These are phyloP conservation scores for Parathielavia appendiculata DNA, from an alignment of 495 filamentous ascomycete genomes.

Conservation along the genomic window DNA sequence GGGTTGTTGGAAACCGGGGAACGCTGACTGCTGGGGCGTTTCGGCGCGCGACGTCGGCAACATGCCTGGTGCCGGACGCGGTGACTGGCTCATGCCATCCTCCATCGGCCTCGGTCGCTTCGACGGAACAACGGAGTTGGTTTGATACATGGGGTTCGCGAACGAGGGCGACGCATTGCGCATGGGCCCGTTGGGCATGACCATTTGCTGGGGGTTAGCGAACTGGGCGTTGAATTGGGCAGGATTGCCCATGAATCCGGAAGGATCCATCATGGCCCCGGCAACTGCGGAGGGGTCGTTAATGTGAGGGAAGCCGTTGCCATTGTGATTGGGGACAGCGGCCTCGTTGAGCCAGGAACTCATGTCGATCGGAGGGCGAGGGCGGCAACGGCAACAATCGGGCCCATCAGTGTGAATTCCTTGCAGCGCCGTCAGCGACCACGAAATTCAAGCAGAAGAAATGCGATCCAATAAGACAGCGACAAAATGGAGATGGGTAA, in stretches of 20 bases:
- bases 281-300: slow-evolving; percentile 47
- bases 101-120: slow-evolving; percentile 79
- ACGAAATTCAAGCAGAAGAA: slow-evolving; percentile 30
- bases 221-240: slow-evolving; percentile 52
- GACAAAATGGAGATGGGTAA: slow-evolving; percentile 37
- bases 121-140: slow-evolving; percentile 77
- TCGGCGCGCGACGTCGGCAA: slow-evolving; percentile 82
- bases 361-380: slow-evolving; percentile 48
- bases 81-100: slow-evolving; percentile 78
- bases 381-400: slow-evolving; percentile 30
- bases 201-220: slow-evolving; percentile 58
- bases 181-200: slow-evolving; percentile 78
- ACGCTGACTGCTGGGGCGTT: slow-evolving; percentile 73
- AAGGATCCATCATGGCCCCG: slow-evolving; percentile 52
- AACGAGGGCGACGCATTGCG: slow-evolving; percentile 77
- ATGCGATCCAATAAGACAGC: slow-evolving; percentile 29
- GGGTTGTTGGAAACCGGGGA: slow-evolving; percentile 53
- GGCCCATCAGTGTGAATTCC: slow-evolving; percentile 45
- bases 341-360: slow-evolving; percentile 79
- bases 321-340: slow-evolving; percentile 69
- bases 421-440: slow-evolving; percentile 45
- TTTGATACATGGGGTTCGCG: slow-evolving; percentile 63
- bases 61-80: slow-evolving; percentile 67
- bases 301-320: slow-evolving; percentile 67
- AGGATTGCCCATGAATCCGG: slow-evolving; percentile 48